These are phyloP conservation scores for Ramaria sp. DNA, from an alignment of 768 basidiomycete species.

Conservation along the genomic window DNA sequence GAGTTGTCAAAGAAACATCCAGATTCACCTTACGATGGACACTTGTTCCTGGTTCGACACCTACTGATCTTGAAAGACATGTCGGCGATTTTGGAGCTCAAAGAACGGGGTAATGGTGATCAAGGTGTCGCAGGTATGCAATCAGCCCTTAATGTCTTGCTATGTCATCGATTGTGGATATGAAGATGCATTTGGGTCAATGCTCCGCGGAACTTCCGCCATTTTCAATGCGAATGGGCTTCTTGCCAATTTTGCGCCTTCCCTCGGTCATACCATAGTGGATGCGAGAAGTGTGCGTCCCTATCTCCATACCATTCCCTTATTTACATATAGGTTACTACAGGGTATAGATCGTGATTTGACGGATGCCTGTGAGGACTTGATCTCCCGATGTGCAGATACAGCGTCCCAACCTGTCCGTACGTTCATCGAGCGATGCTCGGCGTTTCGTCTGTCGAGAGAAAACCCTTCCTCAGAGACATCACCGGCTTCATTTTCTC, in stretches of 20 bases:
- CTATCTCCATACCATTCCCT: neutral
- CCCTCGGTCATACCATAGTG: conserved; percentile 47
- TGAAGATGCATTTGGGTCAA: conserved; percentile 44
- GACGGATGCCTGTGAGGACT: conserved; percentile 73
- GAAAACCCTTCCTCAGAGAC: conserved; percentile 19
- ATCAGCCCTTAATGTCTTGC: neutral
- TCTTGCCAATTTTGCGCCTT: conserved; percentile 53
- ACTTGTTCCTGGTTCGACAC: conserved; percentile 85
- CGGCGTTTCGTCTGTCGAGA: conserved; percentile 21
- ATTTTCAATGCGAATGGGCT: conserved; percentile 32
- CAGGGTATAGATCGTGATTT: conserved; percentile 84
- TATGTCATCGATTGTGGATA: neutral
- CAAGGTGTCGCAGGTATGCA: conserved; percentile 49
- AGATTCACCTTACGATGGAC: conserved; percentile 48
- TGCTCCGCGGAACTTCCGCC: conserved; percentile 46
- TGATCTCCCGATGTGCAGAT: conserved; percentile 55
- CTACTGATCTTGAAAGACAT: conserved; percentile 88
- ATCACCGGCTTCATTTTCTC: conserved; percentile 7
- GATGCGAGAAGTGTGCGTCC: conserved; percentile 61
- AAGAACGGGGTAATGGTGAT: conserved; percentile 30
- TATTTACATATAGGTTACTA: neutral
- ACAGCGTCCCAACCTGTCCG: conserved; percentile 49
- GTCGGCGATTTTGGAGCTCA: conserved; percentile 58
- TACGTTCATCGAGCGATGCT: conserved; percentile 49
- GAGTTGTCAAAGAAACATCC: conserved; percentile 41